phyloP scores from a whole-genome alignment of 2,329 filamentous ascomycete genomes.

The Cercospora sp. region DNA sequence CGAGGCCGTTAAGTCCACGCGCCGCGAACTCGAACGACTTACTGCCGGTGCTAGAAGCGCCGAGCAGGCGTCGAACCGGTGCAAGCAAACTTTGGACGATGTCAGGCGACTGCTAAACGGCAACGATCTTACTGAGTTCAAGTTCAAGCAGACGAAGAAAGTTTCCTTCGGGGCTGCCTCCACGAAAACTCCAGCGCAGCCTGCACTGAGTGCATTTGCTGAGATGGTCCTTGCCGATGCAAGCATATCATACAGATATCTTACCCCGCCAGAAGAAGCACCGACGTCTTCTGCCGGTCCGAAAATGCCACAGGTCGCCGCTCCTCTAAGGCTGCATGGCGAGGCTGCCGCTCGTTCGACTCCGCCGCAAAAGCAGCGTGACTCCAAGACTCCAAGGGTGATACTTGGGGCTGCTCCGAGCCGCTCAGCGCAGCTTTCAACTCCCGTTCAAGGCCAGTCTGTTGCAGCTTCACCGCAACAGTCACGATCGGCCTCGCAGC shows the following conservation, averaged over 20 bases:
- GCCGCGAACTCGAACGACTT: constrained; percentile 61
- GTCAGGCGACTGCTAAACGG: constrained; percentile 72
- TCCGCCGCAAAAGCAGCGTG: constrained; percentile 3
- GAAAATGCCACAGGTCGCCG: not conserved
- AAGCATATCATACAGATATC: constrained; percentile 40
- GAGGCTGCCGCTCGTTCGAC: not conserved
- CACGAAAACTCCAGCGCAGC: constrained; percentile 20
- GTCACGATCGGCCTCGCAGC: not conserved
- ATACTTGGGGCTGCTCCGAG: not conserved
- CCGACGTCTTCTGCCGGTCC: not conserved
- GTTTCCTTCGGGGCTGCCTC: constrained; percentile 12
- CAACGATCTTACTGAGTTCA: constrained; percentile 66
- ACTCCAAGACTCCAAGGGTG: not conserved
- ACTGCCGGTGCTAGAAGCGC: constrained; percentile 67
- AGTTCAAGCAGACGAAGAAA: constrained; percentile 45
- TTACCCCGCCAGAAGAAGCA: constrained; percentile 32
- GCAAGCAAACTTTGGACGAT: constrained; percentile 72
- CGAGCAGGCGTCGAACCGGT: constrained; percentile 60
- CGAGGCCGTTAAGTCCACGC: constrained; percentile 27
- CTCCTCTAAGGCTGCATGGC: not conserved
- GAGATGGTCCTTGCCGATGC: constrained; percentile 53
- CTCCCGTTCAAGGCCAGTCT: not conserved
- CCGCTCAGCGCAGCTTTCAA: not conserved
- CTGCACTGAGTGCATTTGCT: constrained; percentile 54
- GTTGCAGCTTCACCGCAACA: not conserved